Conservation (phyloP, 345 rosid species). For the Eucalyptus caleyi region DNA sequence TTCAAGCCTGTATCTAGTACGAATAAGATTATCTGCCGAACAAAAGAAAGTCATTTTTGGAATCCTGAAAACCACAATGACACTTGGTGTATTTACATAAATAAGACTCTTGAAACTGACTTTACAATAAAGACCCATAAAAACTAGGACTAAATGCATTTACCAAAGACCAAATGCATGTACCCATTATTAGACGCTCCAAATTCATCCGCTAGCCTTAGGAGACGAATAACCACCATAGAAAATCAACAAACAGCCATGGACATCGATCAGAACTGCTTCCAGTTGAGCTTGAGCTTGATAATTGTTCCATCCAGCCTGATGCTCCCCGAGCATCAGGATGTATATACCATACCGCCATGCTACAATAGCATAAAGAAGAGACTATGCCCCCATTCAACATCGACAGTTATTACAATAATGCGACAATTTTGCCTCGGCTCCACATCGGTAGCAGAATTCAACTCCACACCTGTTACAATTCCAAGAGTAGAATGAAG, state of each 20-base stretch:
- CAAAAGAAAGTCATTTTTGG: neutral
- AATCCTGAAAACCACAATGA: neutral
- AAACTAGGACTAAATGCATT: neutral
- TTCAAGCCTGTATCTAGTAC: neutral
- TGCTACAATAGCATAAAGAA: neutral
- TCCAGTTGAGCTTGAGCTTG: neutral
- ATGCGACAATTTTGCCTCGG: neutral
- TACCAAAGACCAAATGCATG: neutral
- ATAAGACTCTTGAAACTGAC: neutral
- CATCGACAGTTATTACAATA: slow-evolving; percentile 4
- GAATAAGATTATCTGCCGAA: neutral
- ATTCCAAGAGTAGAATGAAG: neutral
- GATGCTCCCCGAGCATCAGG: neutral
- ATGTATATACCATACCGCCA: neutral
- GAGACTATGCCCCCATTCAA: neutral
- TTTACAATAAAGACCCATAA: neutral
- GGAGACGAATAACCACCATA: neutral
- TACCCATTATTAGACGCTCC: neutral
- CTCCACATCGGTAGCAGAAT: slow-evolving; percentile 38
- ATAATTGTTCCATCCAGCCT: neutral
- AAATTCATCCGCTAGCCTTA: neutral
- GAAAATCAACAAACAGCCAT: neutral
- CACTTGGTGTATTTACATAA: neutral
- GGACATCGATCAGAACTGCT: neutral
- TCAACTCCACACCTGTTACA: slow-evolving; percentile 26